Conservation (phyloP, 805 yeast genomes). For the Ogataea trehaloabstinens region DNA sequence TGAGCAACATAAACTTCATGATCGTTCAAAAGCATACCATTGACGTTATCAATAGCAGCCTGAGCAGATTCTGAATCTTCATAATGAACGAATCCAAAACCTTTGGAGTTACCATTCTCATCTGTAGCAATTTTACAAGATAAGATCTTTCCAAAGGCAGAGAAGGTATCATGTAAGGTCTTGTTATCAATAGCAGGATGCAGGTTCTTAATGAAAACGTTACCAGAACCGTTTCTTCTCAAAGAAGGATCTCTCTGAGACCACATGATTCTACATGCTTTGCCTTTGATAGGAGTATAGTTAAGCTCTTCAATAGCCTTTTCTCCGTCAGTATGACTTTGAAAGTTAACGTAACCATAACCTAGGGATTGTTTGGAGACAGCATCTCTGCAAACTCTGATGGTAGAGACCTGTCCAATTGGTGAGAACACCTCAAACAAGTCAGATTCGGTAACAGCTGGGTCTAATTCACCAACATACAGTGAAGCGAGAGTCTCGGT, state of each 20-base stretch:
- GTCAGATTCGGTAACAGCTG: slow-evolving; percentile 88
- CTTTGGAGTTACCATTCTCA: slow-evolving; percentile 85
- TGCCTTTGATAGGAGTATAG: slow-evolving; percentile 91
- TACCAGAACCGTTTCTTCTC: slow-evolving; percentile 94
- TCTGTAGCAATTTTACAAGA: slow-evolving; percentile 98
- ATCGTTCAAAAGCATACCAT: slow-evolving; percentile 97
- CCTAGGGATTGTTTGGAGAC: slow-evolving; percentile 95
- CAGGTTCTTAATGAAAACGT: slow-evolving; percentile 96
- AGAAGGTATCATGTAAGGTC: slow-evolving; percentile 96
- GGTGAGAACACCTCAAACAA: slow-evolving; percentile 93
- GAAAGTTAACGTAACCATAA: slow-evolving; percentile 97
- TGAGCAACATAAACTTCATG: slow-evolving; percentile 94
- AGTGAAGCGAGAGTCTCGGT: slow-evolving; percentile 75
- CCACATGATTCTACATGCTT: slow-evolving; percentile 99
- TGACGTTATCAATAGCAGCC: slow-evolving; percentile 94
- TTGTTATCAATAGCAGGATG: slow-evolving; percentile 98
- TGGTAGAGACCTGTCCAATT: slow-evolving; percentile 92
- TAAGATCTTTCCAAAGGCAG: slow-evolving; percentile 92
- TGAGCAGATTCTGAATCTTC: slow-evolving; percentile 89
- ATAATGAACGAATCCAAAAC: slow-evolving; percentile 97
- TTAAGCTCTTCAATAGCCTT: slow-evolving; percentile 93
- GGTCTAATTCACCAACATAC: slow-evolving; percentile 96
- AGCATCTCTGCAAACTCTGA: slow-evolving; percentile 98
- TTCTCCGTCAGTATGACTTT: slow-evolving; percentile 84
- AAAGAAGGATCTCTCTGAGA: slow-evolving; percentile 97